phyloP scores from a whole-genome alignment of 225 moss, liverwort and hornwort genomes.

The Polytrichum formosum region DNA sequence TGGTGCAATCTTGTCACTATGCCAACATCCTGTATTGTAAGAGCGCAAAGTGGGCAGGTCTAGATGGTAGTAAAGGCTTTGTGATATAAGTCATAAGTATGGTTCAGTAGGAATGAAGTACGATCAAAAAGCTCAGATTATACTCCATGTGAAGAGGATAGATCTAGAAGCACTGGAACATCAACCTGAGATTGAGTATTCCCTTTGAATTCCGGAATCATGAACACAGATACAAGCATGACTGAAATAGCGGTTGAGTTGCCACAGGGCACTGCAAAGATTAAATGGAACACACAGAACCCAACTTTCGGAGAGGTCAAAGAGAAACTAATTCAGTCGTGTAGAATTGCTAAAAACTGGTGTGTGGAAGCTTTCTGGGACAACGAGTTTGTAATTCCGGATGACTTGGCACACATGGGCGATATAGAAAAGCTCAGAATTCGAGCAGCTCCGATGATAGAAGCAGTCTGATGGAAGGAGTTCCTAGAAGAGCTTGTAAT shows the following conservation, averaged over 20 bases:
- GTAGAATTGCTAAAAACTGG: slow-evolving; percentile 14
- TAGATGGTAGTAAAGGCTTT: too few relatives aligned
- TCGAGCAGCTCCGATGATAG: slow-evolving; percentile 5
- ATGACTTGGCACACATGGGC: slow-evolving; percentile 4
- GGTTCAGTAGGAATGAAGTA: too few relatives aligned
- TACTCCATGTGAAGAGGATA: too few relatives aligned
- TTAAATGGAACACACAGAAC: slow-evolving; percentile 20
- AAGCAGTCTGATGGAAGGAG: slow-evolving; percentile 5
- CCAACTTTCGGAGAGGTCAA: slow-evolving; percentile 16
- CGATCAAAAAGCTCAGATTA: too few relatives aligned
- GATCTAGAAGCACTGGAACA: too few relatives aligned
- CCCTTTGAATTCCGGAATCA: neutral
- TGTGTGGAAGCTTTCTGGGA: slow-evolving; percentile 17
- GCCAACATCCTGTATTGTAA: too few relatives aligned
- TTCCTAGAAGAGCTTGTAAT: neutral
- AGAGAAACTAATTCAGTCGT: slow-evolving; percentile 14
- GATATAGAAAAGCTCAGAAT: slow-evolving; percentile 6
- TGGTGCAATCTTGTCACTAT: too few relatives aligned
- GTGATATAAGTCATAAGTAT: too few relatives aligned
- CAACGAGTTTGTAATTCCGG: slow-evolving; percentile 15
- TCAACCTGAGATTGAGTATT: too few relatives aligned
- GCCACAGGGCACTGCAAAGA: slow-evolving; percentile 8
- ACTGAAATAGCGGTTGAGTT: slow-evolving; percentile 15
- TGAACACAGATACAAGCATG: neutral
- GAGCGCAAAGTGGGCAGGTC: too few relatives aligned